Conservation (phyloP, 352 stramenopile genomes). For the Chrysophaeum taylorii region DNA sequence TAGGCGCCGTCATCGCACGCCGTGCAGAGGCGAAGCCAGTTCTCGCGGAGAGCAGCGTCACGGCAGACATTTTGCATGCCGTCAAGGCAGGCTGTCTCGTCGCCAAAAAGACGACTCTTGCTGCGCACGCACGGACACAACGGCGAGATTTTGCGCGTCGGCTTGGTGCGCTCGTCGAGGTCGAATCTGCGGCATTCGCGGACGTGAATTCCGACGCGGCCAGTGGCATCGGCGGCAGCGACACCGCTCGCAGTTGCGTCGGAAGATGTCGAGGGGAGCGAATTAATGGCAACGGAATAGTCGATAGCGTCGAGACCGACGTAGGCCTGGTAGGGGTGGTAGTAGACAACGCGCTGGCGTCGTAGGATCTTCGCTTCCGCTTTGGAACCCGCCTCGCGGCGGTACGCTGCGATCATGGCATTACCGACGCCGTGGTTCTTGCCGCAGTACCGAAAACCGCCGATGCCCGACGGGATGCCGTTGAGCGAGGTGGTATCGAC, state of each 20-base stretch:
- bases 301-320: constrained; percentile 16
- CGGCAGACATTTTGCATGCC: neutral
- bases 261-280: no score
- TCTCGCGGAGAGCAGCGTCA: neutral
- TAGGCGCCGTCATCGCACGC: neutral
- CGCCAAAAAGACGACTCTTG: constrained; percentile 4
- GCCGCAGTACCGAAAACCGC: constrained; percentile 17
- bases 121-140: constrained; percentile 13
- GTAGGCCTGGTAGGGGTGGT: constrained; percentile 17
- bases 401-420: neutral
- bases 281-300: constrained; percentile 2
- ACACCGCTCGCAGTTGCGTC: no score
- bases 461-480: constrained; percentile 12
- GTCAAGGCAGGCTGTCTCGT: neutral
- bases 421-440: constrained; percentile 19
- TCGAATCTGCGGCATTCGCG: constrained; percentile 13
- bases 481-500: constrained; percentile 23
- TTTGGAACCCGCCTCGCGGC: constrained; percentile 5
- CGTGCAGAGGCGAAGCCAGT: constrained; percentile 15
- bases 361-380: neutral
- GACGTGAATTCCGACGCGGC: constrained; percentile 19
- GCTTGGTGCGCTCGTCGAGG: neutral
- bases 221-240: neutral
- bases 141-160: neutral
- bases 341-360: constrained; percentile 17